Base-by-base conservation (phyloP, 2,329 filamentous ascomycete species). In the Aspergillus brasiliensis region DNA sequence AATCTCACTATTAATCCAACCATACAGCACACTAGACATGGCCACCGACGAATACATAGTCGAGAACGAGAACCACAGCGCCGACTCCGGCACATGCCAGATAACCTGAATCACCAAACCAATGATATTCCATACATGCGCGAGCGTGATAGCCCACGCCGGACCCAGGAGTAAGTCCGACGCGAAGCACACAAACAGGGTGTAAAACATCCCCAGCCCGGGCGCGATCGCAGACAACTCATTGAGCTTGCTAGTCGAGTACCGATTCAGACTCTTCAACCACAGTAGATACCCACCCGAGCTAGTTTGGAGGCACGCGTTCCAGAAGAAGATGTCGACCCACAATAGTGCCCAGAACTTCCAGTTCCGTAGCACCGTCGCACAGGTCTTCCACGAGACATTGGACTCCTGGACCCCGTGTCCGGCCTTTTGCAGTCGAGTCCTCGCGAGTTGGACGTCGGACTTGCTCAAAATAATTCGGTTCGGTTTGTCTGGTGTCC, bases 261-360 rank as follows among this genome's bases (percentile, higher is more conserved):
- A 86, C 2, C 81, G 75, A 1, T 79, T 70, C 13, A 86, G 61
- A 57, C 80, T 83, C 71, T 86, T 86, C 49, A 87, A 73, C 84
- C 84, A 87, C 0, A 88, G 75, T 2, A 86, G 68, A 59, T 83
- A 87, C 0, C 78, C 80, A 2, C 82, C 84, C 1, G 79, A 74
- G 6, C 70, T 77, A 1, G 78, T 80, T 49, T 83, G 80, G n/a
- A 78, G 71, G 5, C 78, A 73, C 1, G 76, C 77, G 59, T 86
- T 86, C 82, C 83, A 87, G 71, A 87, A 87, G 23, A 87, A 75
- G 5, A 84, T 76, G 49, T 84, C 81, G 28, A 84, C 75, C 1
- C 82, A 60, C 0, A 85, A 71, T 8, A 87, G 70, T 0, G 78
- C 72, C 77, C 81, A 87, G 52, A 86, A 80, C 15, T 80, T 80